phyloP scores from a whole-genome alignment of 768 basidiomycete species.

The Erythrobasidium yunnanense region DNA sequence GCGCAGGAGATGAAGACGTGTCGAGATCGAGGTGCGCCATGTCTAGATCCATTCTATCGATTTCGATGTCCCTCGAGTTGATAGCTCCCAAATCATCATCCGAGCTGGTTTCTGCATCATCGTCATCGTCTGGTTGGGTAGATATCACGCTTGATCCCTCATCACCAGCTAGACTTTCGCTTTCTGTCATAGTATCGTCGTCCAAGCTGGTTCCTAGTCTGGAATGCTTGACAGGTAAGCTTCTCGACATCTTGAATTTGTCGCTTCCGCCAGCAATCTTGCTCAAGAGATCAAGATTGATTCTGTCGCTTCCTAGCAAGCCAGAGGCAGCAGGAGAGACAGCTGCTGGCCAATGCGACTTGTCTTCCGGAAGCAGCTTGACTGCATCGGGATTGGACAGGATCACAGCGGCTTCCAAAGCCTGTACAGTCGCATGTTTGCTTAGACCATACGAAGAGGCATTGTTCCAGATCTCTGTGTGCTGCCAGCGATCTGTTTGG shows the following conservation, averaged over 20 bases:
- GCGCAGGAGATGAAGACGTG: not conserved
- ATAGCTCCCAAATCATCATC: not conserved
- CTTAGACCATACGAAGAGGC: constrained; percentile 78
- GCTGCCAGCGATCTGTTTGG: constrained; percentile 38
- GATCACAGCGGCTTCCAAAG: constrained; percentile 95
- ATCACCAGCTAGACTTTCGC: not conserved
- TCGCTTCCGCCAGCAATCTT: not conserved
- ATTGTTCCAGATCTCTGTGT: constrained; percentile 90
- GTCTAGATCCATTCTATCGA: constrained; percentile 17
- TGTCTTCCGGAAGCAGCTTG: constrained; percentile 83
- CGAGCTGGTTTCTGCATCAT: not conserved
- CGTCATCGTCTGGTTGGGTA: not conserved
- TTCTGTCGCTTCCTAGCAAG: constrained; percentile 35
- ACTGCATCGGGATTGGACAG: constrained; percentile 56
- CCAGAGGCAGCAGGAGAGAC: constrained; percentile 37
- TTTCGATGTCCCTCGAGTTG: not conserved
- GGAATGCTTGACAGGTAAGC: not conserved
- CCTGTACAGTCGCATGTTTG: constrained; percentile 94
- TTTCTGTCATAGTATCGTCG: not conserved
- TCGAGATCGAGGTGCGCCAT: constrained; percentile 12
- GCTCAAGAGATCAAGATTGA: constrained; percentile 35
- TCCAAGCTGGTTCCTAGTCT: not conserved
- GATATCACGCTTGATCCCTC: not conserved
- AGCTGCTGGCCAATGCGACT: constrained; percentile 58
- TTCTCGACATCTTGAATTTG: not conserved